phyloP scores from a whole-genome alignment of 2,329 filamentous ascomycete genomes.

The Neophaeococcomyces mojaviensis region DNA sequence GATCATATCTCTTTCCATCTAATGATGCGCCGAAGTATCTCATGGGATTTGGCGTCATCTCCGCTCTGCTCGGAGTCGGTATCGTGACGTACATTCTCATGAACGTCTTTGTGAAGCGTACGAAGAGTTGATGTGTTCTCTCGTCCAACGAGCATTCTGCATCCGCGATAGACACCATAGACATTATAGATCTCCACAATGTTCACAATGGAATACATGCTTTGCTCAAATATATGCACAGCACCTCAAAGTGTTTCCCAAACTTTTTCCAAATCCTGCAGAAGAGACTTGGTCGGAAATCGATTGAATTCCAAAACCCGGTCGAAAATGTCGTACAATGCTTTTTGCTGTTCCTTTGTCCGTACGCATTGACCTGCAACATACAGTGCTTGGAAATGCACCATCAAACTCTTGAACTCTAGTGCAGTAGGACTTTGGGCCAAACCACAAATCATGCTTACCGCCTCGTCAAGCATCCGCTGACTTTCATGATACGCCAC shows the following conservation, averaged over 20 bases:
- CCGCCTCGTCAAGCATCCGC: slow-evolving; percentile 14
- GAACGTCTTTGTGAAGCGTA: slow-evolving; percentile 25
- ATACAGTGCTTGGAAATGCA: slow-evolving; percentile 24
- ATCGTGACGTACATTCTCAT: slow-evolving; percentile 25
- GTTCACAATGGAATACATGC: no score
- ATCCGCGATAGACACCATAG: no score
- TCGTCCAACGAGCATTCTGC: no score
- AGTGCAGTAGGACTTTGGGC: slow-evolving; percentile 21
- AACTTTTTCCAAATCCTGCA: slow-evolving; percentile 3
- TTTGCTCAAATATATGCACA: no score
- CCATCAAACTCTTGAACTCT: slow-evolving; percentile 19
- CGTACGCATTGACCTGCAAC: slow-evolving; percentile 9
- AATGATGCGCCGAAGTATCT: slow-evolving; percentile 44
- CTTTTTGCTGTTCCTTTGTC: slow-evolving; percentile 5
- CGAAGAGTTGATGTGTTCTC: neutral
- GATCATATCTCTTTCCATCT: slow-evolving; percentile 46
- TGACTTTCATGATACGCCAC: slow-evolving; percentile 35
- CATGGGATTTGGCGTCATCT: slow-evolving; percentile 36
- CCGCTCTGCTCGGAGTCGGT: slow-evolving; percentile 28
- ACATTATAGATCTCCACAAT: no score
- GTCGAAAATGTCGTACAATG: slow-evolving; percentile 3
- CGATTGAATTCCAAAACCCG: slow-evolving; percentile 2
- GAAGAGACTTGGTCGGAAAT: slow-evolving; percentile 5
- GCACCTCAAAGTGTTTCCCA: slow-evolving; percentile 6
- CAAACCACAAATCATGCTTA: slow-evolving; percentile 26